Evolutionary conservation across 2,329 filamentous ascomycete species (phyloP).

Genomic region (Magnaporthiopsis rhizophila): DNA sequence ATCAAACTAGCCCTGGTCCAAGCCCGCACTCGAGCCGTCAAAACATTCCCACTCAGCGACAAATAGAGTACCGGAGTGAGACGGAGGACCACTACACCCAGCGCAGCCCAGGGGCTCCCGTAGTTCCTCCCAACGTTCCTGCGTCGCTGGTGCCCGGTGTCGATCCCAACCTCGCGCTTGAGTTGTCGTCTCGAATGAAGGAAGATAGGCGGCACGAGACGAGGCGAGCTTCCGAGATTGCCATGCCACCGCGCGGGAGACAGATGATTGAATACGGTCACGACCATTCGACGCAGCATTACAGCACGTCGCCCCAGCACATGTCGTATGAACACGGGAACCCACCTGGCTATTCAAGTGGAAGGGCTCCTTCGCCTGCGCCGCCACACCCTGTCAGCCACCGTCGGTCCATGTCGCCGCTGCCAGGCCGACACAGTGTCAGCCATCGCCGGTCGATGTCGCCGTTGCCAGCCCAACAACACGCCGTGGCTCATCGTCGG

Average conservation of each 20-base stretch:
- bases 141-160: slow-evolving; percentile 53
- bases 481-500: slow-evolving; percentile 26
- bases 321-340: background rate
- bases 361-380: background rate
- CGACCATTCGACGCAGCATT: slow-evolving; percentile 21
- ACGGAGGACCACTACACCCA: slow-evolving; percentile 25
- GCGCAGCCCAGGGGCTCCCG: slow-evolving; percentile 26
- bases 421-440: background rate
- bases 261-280: slow-evolving; percentile 26
- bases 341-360: background rate
- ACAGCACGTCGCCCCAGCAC: slow-evolving; percentile 25
- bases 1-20: slow-evolving; percentile 6
- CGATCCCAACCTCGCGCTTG: slow-evolving; percentile 46
- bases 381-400: background rate
- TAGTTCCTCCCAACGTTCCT: slow-evolving; percentile 38
- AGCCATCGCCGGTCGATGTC: background rate
- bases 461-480: slow-evolving; percentile 1
- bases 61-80: slow-evolving; percentile 21
- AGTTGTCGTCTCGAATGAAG: slow-evolving; percentile 50
- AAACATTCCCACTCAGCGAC: slow-evolving; percentile 8
- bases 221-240: slow-evolving; percentile 23
- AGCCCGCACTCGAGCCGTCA: slow-evolving; percentile 1
- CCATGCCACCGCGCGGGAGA: slow-evolving; percentile 34
- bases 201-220: slow-evolving; percentile 42
- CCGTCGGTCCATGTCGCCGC: background rate